Percentiles rank a stretch among this genome's conserved stretches.
phyloP scores from a whole-genome alignment of 345 rosid genomes.

The Hypericum perforatum region DNA sequence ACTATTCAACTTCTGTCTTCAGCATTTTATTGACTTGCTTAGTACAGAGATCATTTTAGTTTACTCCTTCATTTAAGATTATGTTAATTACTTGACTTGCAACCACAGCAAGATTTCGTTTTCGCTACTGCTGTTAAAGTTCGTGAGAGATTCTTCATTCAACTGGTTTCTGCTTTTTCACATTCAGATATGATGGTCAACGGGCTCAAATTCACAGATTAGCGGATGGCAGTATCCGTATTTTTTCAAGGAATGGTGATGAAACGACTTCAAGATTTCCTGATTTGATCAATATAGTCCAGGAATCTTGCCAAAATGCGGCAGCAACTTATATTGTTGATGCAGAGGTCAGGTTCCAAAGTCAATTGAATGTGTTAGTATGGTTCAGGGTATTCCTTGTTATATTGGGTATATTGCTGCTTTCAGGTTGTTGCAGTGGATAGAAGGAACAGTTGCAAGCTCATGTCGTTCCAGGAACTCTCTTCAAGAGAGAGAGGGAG shows the following conservation, averaged over 20 bases:
- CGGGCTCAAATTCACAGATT: constrained; percentile 83
- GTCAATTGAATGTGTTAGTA: constrained; percentile 7
- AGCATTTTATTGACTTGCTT: too few species aligned
- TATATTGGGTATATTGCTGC: constrained; percentile 6
- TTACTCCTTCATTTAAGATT: too few species aligned
- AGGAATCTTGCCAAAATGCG: constrained; percentile 44
- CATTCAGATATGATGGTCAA: constrained; percentile 81
- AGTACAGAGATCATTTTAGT: too few species aligned
- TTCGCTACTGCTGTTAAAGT: constrained; percentile 4
- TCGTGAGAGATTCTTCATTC: constrained; percentile 1
- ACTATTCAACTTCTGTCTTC: too few species aligned
- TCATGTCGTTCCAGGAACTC: constrained; percentile 91
- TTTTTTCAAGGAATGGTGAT: constrained; percentile 86
- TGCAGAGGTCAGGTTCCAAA: constrained; percentile 53
- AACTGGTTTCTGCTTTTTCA: constrained; percentile 5
- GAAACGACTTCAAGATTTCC: constrained; percentile 77
- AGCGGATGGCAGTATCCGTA: constrained; percentile 44
- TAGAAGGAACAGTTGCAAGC: constrained; percentile 58
- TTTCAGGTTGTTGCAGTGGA: constrained; percentile 78
- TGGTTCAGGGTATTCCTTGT: background rate
- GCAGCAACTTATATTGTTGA: constrained; percentile 65
- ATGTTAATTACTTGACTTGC: background rate
- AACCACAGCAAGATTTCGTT: background rate
- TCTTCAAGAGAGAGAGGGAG: constrained; percentile 85
- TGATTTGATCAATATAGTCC: constrained; percentile 51